These are phyloP conservation scores for Curvularia spicifera DNA, from an alignment of 2,329 filamentous ascomycete genomes.

Conservation along the genomic window DNA sequence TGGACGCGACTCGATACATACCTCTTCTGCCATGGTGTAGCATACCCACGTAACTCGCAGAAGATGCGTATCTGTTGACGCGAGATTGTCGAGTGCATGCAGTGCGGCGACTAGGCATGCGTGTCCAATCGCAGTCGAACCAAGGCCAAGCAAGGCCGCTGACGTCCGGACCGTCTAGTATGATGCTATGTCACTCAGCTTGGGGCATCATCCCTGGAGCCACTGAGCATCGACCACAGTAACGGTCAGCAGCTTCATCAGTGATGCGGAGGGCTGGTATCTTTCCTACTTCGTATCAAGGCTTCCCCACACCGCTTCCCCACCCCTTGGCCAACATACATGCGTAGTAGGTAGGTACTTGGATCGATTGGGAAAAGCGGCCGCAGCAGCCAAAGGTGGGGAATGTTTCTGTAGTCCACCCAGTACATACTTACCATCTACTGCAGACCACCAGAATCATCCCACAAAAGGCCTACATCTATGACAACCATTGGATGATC, in stretches of 20 bases:
- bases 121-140: neutral
- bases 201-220: constrained; percentile 12
- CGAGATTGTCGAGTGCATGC: neutral
- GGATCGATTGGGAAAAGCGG: neutral
- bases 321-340: neutral
- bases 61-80: constrained; percentile 1
- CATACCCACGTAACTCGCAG: constrained; percentile 9
- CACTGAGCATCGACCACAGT: neutral
- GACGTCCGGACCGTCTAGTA: constrained; percentile 8
- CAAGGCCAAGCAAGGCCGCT: constrained; percentile 7
- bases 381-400: neutral
- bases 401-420: neutral
- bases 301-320: neutral
- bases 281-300: neutral
- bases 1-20: constrained; percentile 1
- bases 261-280: neutral
- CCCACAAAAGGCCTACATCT: neutral
- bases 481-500: neutral
- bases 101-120: neutral
- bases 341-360: no score
- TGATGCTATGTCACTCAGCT: constrained; percentile 11
- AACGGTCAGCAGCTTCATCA: neutral
- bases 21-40: constrained; percentile 27
- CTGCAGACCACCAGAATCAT: neutral
- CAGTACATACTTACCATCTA: neutral